phyloP scores from a whole-genome alignment of 1,284 basidiomycete species.

The Ustilago shanxiensis region DNA sequence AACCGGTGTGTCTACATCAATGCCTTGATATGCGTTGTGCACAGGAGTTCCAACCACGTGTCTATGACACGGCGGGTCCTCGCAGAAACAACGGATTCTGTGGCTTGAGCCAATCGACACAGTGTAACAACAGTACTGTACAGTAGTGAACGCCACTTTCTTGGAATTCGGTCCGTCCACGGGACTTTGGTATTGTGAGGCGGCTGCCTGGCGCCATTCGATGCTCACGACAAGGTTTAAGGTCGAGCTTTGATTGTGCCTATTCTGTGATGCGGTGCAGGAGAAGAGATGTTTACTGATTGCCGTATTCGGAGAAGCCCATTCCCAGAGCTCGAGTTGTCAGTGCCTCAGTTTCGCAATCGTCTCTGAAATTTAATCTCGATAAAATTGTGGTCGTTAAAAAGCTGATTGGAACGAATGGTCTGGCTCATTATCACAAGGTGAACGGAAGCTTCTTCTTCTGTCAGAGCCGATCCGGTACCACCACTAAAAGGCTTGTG shows the following conservation, averaged over 20 bases:
- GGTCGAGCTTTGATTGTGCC: not conserved
- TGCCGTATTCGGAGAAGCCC: not conserved
- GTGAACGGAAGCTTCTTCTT: no score
- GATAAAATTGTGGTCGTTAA: not conserved
- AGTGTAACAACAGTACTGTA: not conserved
- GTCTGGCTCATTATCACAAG: no score
- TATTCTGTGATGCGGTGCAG: no score
- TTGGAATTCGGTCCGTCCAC: not conserved
- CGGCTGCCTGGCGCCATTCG: not conserved
- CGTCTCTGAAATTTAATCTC: not conserved
- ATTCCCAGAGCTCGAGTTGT: no score
- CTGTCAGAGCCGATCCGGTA: no score
- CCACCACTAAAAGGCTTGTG: no score
- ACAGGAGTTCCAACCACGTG: not conserved
- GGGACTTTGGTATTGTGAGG: not conserved
- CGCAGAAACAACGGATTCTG: not conserved
- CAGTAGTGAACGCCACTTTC: not conserved
- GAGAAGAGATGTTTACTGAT: no score
- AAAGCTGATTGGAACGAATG: not conserved
- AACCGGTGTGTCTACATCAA: no score
- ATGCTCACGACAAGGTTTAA: slow-evolving; percentile 2
- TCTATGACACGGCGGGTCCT: not conserved
- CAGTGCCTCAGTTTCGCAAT: no score
- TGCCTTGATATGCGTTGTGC: no score
- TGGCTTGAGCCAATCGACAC: not conserved